Conservation (phyloP, 805 yeast species). For the Candida silvicultrix region DNA sequence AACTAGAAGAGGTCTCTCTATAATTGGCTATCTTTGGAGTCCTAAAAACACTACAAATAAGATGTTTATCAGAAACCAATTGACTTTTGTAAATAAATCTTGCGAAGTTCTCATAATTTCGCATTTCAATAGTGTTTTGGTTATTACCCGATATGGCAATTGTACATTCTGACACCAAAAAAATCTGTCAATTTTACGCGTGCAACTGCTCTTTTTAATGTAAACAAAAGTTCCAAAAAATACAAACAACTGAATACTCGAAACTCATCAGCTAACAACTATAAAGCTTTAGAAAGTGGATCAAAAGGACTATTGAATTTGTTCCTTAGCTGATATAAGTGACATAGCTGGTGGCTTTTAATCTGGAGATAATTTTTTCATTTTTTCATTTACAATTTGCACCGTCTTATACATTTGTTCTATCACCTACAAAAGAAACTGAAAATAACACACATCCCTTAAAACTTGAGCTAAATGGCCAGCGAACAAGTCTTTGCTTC, state of each 20-base stretch:
- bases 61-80: too few species aligned
- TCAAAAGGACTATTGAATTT: too few species aligned
- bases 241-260: background rate
- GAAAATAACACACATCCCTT: background rate
- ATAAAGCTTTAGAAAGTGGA: too few species aligned
- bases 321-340: too few species aligned
- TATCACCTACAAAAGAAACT: too few species aligned
- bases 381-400: too few species aligned
- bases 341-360: too few species aligned
- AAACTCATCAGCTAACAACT: background rate
- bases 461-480: constrained; percentile 8
- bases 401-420: too few species aligned
- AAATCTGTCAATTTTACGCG: background rate
- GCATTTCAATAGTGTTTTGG: background rate
- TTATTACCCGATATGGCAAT: background rate
- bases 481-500: constrained; percentile 10
- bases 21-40: background rate
- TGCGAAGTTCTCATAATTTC: background rate
- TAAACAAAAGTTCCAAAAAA: background rate
- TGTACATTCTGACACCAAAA: background rate
- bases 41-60: too few species aligned
- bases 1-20: constrained; percentile 62
- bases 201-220: background rate
- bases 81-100: too few species aligned
- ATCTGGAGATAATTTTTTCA: too few species aligned